Evolutionary conservation across 2,329 filamentous ascomycete genomes (phyloP), one percentile per base, ranked within the genome.

Genomic region (Claviceps maximensis): DNA sequence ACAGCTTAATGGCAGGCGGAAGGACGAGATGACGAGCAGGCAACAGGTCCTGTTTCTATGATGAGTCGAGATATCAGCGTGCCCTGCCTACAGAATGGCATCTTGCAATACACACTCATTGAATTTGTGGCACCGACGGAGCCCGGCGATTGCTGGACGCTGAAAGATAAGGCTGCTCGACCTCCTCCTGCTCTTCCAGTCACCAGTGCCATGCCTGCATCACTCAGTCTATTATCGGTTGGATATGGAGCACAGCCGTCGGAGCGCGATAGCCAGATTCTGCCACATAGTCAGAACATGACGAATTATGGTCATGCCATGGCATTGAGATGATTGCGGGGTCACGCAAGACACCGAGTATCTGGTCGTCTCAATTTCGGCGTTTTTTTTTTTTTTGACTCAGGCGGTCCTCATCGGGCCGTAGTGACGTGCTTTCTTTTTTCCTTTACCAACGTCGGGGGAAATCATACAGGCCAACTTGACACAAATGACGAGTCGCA

Each of bases 91-190:
- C 67, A 71, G 54, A 68, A 72, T 40, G 75, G 74, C 12, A 62
- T 70, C 23, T 58, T 78, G 45, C 69, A 72, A 52, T 78, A 78
- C 59, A 70, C 68, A 9, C 55, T 74, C 50, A 73, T 75, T 70
- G 72, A 75, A 55, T 63, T 74, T 45, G 64, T 71, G 41, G 67
- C 67, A 42, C 63, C 66, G 17, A 64, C 61, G 53, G 65, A 69
- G 46, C 58, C 65, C 1, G 66, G 67, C 36, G 65, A 67, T 53
- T 62, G 70, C 56, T 71, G 69, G 67, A 64, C 64, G 17, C 59
- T 74, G 19, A 63, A 63, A 38, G 65, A 54, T 9, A 54, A 49
- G 23, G 25, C 50, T 2, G 47, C 46, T 46, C 53, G 47, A 23
- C 50, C 55, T 38, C 51, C 50, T 27, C 53, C 56, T 23, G 50